Percentiles rank a stretch among this genome's conserved stretches.
Conservation (phyloP, 768 basidiomycete species). For the Cubamyces sp. region DNA sequence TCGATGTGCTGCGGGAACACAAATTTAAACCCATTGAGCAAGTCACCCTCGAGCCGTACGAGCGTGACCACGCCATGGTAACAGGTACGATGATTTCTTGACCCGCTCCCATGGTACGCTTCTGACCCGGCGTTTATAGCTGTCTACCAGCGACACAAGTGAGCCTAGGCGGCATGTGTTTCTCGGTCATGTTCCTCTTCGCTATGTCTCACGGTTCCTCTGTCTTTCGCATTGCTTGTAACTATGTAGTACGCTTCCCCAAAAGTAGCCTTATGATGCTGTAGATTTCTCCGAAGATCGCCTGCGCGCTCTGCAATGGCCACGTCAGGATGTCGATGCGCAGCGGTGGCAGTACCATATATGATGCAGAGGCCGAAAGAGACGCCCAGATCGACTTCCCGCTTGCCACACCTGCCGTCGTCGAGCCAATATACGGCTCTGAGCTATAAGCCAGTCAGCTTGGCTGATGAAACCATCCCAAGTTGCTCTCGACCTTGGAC, state of each 20-base stretch:
- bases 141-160: conserved; percentile 51
- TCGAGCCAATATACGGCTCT: conserved; percentile 4
- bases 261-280: conserved; percentile 23
- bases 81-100: conserved; percentile 53
- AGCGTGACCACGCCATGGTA: conserved; percentile 91
- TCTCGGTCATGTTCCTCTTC: conserved; percentile 18
- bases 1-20: conserved; percentile 73
- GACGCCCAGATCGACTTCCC: conserved; percentile 17
- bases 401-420: conserved; percentile 13
- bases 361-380: conserved; percentile 7
- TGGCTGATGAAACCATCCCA: conserved; percentile 46
- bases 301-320: conserved; percentile 4
- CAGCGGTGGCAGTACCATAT: conserved; percentile 23
- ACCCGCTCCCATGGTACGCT: background rate
- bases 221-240: conserved; percentile 25
- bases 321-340: conserved; percentile 24
- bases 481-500: conserved; percentile 72
- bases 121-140: conserved; percentile 35
- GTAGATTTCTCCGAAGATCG: background rate
- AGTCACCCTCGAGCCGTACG: conserved; percentile 92
- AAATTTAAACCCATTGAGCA: conserved; percentile 95
- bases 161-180: conserved; percentile 25
- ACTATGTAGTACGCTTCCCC: conserved; percentile 21
- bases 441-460: conserved; percentile 3
- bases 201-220: conserved; percentile 15